Conservation (phyloP, 163 green algal genomes). For the Chlamydomonas reinhardtii region DNA sequence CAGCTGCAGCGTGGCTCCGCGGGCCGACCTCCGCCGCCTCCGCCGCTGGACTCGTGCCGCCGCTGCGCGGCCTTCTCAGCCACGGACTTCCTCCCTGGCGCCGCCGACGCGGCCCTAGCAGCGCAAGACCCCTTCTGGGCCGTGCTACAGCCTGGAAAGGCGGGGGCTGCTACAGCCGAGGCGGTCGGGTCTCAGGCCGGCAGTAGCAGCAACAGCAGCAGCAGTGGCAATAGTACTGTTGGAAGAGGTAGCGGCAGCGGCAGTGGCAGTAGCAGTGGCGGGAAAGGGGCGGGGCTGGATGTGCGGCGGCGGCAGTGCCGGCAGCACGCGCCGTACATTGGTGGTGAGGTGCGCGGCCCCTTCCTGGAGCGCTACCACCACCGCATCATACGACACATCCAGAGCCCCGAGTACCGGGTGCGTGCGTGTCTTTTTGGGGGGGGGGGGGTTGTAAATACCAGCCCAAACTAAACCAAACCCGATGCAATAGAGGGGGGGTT, state of each 20-base stretch:
- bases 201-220: too few species aligned
- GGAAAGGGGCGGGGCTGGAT: background rate
- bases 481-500: too few species aligned
- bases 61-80: constrained; percentile 36
- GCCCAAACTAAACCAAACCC: too few species aligned
- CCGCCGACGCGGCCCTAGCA: too few species aligned
- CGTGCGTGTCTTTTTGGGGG: background rate
- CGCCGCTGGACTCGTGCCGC: constrained; percentile 35
- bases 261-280: background rate
- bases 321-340: background rate
- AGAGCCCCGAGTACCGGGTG: constrained; percentile 44
- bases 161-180: too few species aligned
- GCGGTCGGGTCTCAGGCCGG: too few species aligned
- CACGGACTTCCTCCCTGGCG: constrained; percentile 2
- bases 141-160: too few species aligned
- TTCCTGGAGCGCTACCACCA: background rate
- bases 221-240: too few species aligned
- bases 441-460: too few species aligned
- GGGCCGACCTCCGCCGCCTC: too few species aligned
- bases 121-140: background rate
- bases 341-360: background rate
- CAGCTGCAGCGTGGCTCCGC: background rate
- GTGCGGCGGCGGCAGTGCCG: constrained; percentile 8
- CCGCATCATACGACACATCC: constrained; percentile 3
- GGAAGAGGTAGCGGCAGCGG: too few species aligned